These are phyloP conservation scores for Orbilia quercus DNA, from an alignment of 2,329 filamentous ascomycete genomes.

Conservation along the genomic window DNA sequence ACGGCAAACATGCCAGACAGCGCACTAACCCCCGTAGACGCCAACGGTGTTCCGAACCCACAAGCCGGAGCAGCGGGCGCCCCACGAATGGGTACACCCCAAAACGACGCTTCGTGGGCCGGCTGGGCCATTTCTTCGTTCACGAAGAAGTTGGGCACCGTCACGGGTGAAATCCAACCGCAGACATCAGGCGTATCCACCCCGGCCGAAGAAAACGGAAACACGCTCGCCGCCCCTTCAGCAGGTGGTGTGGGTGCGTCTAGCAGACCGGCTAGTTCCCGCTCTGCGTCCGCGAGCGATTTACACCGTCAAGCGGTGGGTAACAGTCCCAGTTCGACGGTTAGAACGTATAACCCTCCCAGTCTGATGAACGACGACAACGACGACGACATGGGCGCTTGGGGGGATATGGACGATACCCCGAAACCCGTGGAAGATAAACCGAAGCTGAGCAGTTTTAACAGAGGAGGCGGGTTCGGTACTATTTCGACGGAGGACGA, in stretches of 20 bases:
- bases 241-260: constrained; percentile 62
- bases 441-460: constrained; percentile 66
- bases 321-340: constrained; percentile 65
- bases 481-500: constrained; percentile 76
- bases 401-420: constrained; percentile 73
- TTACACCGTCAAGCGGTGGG: constrained; percentile 72
- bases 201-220: constrained; percentile 64
- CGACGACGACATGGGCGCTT: constrained; percentile 76
- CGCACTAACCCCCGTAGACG: constrained; percentile 72
- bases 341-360: constrained; percentile 63
- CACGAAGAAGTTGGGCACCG: constrained; percentile 88
- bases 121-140: constrained; percentile 99
- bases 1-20: constrained; percentile 82
- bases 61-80: constrained; percentile 66
- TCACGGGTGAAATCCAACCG: constrained; percentile 83
- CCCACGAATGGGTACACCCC: constrained; percentile 83
- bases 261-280: constrained; percentile 61
- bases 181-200: constrained; percentile 66
- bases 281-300: constrained; percentile 65
- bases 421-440: constrained; percentile 67
- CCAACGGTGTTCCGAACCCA: constrained; percentile 60
- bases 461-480: constrained; percentile 63
- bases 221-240: constrained; percentile 63
- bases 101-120: constrained; percentile 80
- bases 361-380: constrained; percentile 68